Evolutionary conservation across 176 grass and related monocot species (phyloP), one percentile per base, ranked within the genome.

Genomic region (Carex myosuroides): DNA sequence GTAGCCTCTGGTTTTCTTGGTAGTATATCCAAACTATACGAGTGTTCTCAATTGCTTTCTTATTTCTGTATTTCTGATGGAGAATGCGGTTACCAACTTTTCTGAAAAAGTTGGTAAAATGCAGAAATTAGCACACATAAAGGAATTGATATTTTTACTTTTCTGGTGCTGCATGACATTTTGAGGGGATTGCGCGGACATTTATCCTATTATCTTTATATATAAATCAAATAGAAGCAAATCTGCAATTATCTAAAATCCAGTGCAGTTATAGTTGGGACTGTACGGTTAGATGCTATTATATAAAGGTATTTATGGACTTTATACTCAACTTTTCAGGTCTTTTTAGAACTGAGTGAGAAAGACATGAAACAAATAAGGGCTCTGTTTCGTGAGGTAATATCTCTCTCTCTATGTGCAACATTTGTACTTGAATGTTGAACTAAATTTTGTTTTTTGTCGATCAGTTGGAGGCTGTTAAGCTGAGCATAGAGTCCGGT

Each of bases 341-440:
- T 91, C n/a, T 98, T 94, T 84, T 72, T 98, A 53, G 91, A 94
- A 86, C 89, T 94, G 86, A 90, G 88, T 71, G 95, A 98, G 61
- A 98, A 91, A 80, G 95, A 98, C 35, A 64, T 93, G 75, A 94
- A 83, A 86, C 86, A 91, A 75, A 88, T 94, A 35, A 88, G 91
- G 10, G 86, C 87, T 87, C 80, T 98, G 24, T 90, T 93, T 85
- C 86, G 22, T 59, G 92, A 98, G 95, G 95, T 98, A 20, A 85
- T 8, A 20, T 68, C 6, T 79, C 7, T 80, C 70, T 13, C 10
- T 48, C 26, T 83, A 26, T 91, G 57, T 69, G 50, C 18, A 55
- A 79, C 29, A 57, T 20, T 60, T 81, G 32, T 85, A 67, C 55
- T 79, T 80, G 71, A 39, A 42, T 80, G 65, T 60, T 39, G 21